phyloP scores from a whole-genome alignment of 2,329 filamentous ascomycete species.

The Claviceps sp. region DNA sequence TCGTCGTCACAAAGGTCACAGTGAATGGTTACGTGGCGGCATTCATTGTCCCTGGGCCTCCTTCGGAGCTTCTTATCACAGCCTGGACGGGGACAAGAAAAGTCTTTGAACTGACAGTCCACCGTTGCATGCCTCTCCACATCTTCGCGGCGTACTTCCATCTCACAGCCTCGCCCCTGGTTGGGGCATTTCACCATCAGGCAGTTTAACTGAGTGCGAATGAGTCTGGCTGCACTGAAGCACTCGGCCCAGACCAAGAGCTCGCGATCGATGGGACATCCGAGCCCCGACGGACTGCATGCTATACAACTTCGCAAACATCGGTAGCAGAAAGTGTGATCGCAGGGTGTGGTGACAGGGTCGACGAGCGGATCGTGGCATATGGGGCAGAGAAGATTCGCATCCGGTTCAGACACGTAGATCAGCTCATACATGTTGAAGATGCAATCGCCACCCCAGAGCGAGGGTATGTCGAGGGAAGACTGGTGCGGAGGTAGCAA shows the following conservation, averaged over 20 bases:
- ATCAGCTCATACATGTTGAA: slow-evolving; percentile 33
- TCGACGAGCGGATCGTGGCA: slow-evolving; percentile 48
- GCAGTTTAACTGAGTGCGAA: slow-evolving; percentile 47
- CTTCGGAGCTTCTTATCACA: slow-evolving; percentile 40
- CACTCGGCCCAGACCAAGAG: slow-evolving; percentile 25
- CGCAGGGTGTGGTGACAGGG: slow-evolving; percentile 47
- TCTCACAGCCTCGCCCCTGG: slow-evolving; percentile 33
- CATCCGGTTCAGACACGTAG: slow-evolving; percentile 30
- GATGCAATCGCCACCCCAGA: slow-evolving; percentile 23
- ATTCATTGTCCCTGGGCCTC: slow-evolving; percentile 36
- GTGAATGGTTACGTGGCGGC: slow-evolving; percentile 36
- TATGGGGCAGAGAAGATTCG: slow-evolving; percentile 38
- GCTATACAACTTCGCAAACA: slow-evolving; percentile 36
- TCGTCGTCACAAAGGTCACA: slow-evolving; percentile 42
- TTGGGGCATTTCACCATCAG: slow-evolving; percentile 48
- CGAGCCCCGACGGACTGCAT: slow-evolving; percentile 25
- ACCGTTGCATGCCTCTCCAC: slow-evolving; percentile 42
- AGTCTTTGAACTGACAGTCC: slow-evolving; percentile 42
- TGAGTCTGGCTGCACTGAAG: slow-evolving; percentile 30
- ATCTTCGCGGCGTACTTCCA: slow-evolving; percentile 36
- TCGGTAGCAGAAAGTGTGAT: slow-evolving; percentile 50
- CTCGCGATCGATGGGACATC: slow-evolving; percentile 47
- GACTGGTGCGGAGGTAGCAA: slow-evolving; percentile 22
- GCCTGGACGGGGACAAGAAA: slow-evolving; percentile 38
- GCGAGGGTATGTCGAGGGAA: slow-evolving; percentile 25